Base-by-base conservation (phyloP, 208 protist genomes). In the Acanthamoeba culbertsoni region DNA sequence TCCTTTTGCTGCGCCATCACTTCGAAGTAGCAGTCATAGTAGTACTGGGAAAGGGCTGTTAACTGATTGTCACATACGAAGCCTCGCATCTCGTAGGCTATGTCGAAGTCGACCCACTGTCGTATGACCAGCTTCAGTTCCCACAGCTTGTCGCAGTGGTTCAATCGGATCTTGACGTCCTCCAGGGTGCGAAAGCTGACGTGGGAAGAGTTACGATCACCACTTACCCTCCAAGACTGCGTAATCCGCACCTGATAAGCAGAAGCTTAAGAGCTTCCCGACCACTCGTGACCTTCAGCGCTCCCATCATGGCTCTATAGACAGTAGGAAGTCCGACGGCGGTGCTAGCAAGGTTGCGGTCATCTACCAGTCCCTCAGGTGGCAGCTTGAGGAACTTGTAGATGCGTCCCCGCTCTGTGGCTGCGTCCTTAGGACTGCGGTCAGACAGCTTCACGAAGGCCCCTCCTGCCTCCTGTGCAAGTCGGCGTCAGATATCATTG, bases 1-100 rank as follows among this genome's bases (percentile, higher is more conserved):
- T 92, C 86, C 62, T 92, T 92, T 37, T 77, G 59, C 31, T n/a
- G 35, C 3, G 28, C 59, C 37, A 92, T 20, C 12, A 28, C 59
- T 23, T 71, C 86, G 77, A 92, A 92, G 62, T 92, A 92, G 62
- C 86, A 92, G 48, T 92, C 86, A 28, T 71, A 71, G 62, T 79
- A 92, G 86, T 92, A 92, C 86, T 92, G 86, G n/a, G 86, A 92
- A 33, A 92, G 59, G 59, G 86, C 86, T 3, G 55, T 92, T 23
- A 92, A 23, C 42, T 77, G 55, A 26, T 92, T 92, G 86, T 92
- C 77, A 43, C 62, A 77, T 3, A 92, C 86, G 86, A 92, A 92
- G 2, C 40, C 86, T 16, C 86, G 55, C 6, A 92, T 23, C 86
- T 92, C 86, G 59, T 77, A 71, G 55, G 55, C 86, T 8, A 92